Evolutionary conservation across 441 rosid genomes (phyloP), one percentile per base, ranked within the genome.

Genomic region (Populus hybrid): DNA sequence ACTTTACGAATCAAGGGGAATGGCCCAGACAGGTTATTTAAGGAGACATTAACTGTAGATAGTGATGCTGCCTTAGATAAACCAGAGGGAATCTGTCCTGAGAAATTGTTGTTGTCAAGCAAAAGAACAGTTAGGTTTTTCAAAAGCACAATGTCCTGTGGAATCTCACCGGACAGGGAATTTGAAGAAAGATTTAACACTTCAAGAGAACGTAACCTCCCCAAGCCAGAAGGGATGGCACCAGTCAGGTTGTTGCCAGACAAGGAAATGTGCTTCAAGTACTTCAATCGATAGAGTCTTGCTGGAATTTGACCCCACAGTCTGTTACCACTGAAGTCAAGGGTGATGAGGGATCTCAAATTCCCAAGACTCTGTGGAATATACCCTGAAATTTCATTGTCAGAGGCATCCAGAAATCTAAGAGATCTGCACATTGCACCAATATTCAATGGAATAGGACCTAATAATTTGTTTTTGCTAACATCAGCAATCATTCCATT

Each of bases 391-490:
- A 89, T 83, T 74, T 82, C 83, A 85, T 91, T 91, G 69, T 70
- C 21, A 20, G 91, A 87, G 12, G 85, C 90, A 85, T 89, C 92
- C 74, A 91, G 73, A 78, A 78, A 74, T 76, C 80, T 81, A 73
- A 85, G 86, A 11, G 90, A 87, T 69, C 81, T 82, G 82, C 94
- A 89, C 46, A 64, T 38, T 70, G 81, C 81, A 74, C 85, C 86
- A 36, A 89, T 78, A n/a, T 81, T 80, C 20, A 69, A 77, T 5
- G 88, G 90, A 82, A 88, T 70, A 50, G 61, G 81, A 69, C 91
- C 92, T 71, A 84, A 71, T 70, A 88, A 70, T 69, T 36, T 75
- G 84, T 91, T 91, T 84, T 75, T 70, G 84, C 94, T 91, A 42
- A 91, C 70, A 81, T 88, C 81, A 75, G 86, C 78, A 77, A 88